These are phyloP conservation scores for Pisolithus microcarpus DNA, from an alignment of 768 basidiomycete genomes.

Conservation along the genomic window DNA sequence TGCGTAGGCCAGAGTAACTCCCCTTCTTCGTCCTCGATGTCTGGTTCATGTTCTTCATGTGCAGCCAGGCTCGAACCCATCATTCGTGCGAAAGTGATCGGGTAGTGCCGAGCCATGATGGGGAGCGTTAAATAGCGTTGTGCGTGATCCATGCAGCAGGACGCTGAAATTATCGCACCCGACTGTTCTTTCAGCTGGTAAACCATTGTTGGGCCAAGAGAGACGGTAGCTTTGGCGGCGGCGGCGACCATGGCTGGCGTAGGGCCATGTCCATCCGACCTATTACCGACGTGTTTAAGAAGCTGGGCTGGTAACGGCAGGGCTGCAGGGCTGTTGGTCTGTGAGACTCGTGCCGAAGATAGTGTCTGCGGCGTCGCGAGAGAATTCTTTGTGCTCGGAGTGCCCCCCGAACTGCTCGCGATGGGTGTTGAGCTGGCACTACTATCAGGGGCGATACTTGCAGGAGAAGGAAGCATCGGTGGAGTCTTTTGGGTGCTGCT, in stretches of 20 bases:
- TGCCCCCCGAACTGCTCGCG: constrained; percentile 45
- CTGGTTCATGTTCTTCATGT: constrained; percentile 70
- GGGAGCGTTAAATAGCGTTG: constrained; percentile 57
- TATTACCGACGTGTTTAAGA: constrained; percentile 21
- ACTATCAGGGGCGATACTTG: constrained; percentile 56
- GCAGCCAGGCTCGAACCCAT: constrained; percentile 54
- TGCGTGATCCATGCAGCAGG: constrained; percentile 38
- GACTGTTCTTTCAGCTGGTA: constrained; percentile 25
- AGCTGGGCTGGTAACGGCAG: constrained; percentile 36
- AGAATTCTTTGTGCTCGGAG: constrained; percentile 37
- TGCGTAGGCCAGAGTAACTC: constrained; percentile 83
- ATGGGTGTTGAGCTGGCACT: constrained; percentile 77
- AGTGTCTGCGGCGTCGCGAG: constrained; percentile 19
- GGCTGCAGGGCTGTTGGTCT: constrained; percentile 19
- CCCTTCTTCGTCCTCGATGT: constrained; percentile 80
- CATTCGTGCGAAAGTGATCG: constrained; percentile 69
- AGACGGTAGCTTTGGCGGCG: constrained; percentile 24
- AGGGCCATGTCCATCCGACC: constrained; percentile 24
- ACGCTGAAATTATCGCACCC: constrained; percentile 36
- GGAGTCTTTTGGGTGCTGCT: constrained; percentile 40
- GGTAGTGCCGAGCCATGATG: constrained; percentile 63
- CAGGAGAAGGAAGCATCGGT: constrained; percentile 75
- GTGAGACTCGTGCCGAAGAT: constrained; percentile 17
- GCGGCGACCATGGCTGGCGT: constrained; percentile 23
- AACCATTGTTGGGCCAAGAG: constrained; percentile 22